A percentile compares a stretch with the other conserved stretches of the same genome.
Evolutionary conservation across 2,329 filamentous ascomycete species (phyloP).

Genomic region (Triangularia setosa): DNA sequence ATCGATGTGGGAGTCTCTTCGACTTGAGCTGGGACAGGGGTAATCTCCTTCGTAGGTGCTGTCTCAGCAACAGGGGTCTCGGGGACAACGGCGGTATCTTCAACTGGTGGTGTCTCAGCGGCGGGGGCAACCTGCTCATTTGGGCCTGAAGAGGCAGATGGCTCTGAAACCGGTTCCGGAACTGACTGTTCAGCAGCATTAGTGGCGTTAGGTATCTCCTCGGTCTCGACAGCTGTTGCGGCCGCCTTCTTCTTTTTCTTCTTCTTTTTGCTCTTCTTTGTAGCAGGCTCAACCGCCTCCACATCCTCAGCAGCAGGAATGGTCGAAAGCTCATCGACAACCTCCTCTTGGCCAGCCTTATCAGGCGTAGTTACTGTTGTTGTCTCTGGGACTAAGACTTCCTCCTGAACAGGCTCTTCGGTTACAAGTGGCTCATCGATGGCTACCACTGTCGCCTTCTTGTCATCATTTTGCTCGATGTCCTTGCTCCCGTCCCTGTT

Average conservation of each 20-base stretch:
- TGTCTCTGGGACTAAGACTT: neutral
- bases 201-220: conserved; percentile 5
- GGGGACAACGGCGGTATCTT: neutral
- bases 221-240: conserved; percentile 10
- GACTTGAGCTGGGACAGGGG: neutral
- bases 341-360: conserved; percentile 13
- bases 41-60: neutral
- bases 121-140: neutral
- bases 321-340: neutral
- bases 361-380: neutral
- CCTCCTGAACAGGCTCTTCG: conserved; percentile 13
- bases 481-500: neutral
- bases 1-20: conserved; percentile 11
- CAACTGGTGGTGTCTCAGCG: conserved; percentile 1
- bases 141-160: neutral
- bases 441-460: neutral
- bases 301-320: conserved; percentile 12
- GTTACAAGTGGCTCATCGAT: neutral
- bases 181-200: neutral
- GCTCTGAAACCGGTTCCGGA: neutral
- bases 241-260: conserved; percentile 25
- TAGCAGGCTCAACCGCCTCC: conserved; percentile 7
- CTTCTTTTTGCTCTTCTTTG: conserved; percentile 25
- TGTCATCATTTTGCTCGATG: neutral
- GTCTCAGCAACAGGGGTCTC: neutral